These are phyloP conservation scores for Chaetomium olivaceum DNA, from an alignment of 2,329 filamentous ascomycete species.

Conservation along the genomic window DNA sequence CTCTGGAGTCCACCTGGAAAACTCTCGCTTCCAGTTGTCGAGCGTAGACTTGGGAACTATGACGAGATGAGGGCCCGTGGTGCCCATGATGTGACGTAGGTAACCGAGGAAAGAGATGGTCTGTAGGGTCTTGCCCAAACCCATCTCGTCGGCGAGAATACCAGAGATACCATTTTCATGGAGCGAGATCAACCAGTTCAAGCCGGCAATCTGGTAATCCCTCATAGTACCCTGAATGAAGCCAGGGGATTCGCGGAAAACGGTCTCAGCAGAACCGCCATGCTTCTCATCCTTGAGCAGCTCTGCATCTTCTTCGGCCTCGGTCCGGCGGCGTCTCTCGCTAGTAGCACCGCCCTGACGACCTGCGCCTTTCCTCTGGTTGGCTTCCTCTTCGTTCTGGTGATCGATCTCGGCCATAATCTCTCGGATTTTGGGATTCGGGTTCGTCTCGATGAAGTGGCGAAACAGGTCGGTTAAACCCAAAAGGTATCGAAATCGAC, in stretches of 20 bases:
- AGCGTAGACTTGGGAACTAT: slow-evolving; percentile 95
- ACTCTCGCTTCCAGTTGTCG: slow-evolving; percentile 98
- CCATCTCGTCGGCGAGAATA: slow-evolving; percentile 98
- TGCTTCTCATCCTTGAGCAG: slow-evolving; percentile 82
- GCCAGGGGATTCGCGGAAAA: slow-evolving; percentile 91
- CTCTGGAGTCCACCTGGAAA: slow-evolving; percentile 90
- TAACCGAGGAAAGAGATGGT: slow-evolving; percentile 97
- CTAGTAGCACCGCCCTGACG: slow-evolving; percentile 82
- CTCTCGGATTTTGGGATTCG: slow-evolving; percentile 89
- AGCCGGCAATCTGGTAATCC: slow-evolving; percentile 91
- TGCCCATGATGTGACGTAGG: slow-evolving; percentile 84
- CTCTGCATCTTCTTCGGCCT: slow-evolving; percentile 97
- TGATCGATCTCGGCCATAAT: slow-evolving; percentile 94
- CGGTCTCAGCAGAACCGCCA: slow-evolving; percentile 79
- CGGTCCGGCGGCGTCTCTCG: slow-evolving; percentile 81
- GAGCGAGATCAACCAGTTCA: slow-evolving; percentile 97
- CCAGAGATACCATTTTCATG: slow-evolving; percentile 99
- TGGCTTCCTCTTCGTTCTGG: slow-evolving; percentile 76
- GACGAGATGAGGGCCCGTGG: slow-evolving; percentile 86
- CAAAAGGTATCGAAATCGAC: slow-evolving; percentile 90
- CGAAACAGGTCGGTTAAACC: slow-evolving; percentile 96
- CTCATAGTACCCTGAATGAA: slow-evolving; percentile 89
- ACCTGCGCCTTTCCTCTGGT: slow-evolving; percentile 69
- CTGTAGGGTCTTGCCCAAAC: slow-evolving; percentile 94
- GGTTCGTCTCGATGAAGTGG: slow-evolving; percentile 98